Evolutionary conservation across 257 asterid species (phyloP).

Genomic region (Anisodus tanguticus): DNA sequence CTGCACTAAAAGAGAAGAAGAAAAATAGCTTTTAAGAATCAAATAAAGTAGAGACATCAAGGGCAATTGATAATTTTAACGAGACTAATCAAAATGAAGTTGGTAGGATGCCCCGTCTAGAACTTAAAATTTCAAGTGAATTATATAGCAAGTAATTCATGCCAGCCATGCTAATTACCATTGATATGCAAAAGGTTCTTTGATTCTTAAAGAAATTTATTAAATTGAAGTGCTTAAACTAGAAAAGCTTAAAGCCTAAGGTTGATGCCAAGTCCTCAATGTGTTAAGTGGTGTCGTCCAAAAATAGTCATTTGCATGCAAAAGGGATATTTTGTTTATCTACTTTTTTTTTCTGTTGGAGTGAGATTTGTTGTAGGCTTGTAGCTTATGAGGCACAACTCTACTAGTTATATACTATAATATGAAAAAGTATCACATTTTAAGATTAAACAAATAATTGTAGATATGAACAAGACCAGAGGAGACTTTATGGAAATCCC

Average conservation of each 20-base stretch:
- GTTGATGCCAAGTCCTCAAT: slow-evolving; percentile 29
- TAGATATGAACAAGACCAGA: slow-evolving; percentile 6
- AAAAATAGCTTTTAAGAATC: slow-evolving; percentile 32
- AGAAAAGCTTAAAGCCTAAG: slow-evolving; percentile 5
- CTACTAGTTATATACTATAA: neutral
- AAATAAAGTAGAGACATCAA: slow-evolving; percentile 30
- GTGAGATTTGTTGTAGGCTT: slow-evolving; percentile 24
- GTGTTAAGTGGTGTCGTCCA: slow-evolving; percentile 24
- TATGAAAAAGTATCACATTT: slow-evolving; percentile 25
- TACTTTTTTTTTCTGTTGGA: slow-evolving; percentile 23
- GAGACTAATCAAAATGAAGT: slow-evolving; percentile 29
- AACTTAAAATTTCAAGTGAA: slow-evolving; percentile 24
- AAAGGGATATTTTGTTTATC: slow-evolving; percentile 13
- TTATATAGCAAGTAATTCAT: slow-evolving; percentile 31
- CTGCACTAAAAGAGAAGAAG: neutral
- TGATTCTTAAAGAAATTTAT: slow-evolving; percentile 29
- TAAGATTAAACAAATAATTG: neutral
- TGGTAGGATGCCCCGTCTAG: slow-evolving; percentile 41
- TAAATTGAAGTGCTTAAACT: slow-evolving; percentile 28
- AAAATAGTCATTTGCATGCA: neutral
- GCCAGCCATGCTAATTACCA: slow-evolving; percentile 37
- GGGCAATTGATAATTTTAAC: neutral
- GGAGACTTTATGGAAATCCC: neutral
- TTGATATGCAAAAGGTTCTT: slow-evolving; percentile 11
- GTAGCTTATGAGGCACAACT: slow-evolving; percentile 31